A percentile compares a stretch with the other conserved stretches of the same genome.
These are phyloP conservation scores for Peronospora belbahrii DNA, from an alignment of 352 stramenopile genomes.

Conservation along the genomic window DNA sequence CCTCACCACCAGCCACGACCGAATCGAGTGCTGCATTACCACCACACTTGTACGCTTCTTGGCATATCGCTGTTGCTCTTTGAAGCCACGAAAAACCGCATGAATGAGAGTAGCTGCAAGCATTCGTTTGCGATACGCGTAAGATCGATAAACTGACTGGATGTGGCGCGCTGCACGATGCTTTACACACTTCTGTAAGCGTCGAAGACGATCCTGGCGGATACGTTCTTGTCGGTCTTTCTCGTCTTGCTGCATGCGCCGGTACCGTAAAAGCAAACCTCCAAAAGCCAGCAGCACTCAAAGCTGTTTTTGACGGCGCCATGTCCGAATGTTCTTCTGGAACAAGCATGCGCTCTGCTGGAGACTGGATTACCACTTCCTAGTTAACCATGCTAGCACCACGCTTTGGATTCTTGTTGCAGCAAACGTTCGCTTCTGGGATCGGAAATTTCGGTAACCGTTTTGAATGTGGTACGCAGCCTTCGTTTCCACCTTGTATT, in stretches of 20 bases:
- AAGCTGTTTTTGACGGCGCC: slow-evolving; percentile 33
- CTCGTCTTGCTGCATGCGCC: slow-evolving; percentile 24
- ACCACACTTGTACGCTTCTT: slow-evolving; percentile 4
- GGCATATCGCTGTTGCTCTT: slow-evolving; percentile 12
- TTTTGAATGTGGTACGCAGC: slow-evolving; percentile 15
- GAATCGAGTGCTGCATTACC: slow-evolving; percentile 14
- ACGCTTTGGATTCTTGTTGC: slow-evolving; percentile 30
- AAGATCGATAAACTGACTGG: slow-evolving; percentile 21
- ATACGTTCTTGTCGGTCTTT: slow-evolving; percentile 22
- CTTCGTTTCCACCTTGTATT: slow-evolving; percentile 17
- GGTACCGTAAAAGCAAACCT: slow-evolving; percentile 24
- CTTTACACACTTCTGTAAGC: slow-evolving; percentile 24
- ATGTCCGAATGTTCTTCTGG: slow-evolving; percentile 34
- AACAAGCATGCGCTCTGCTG: slow-evolving; percentile 16
- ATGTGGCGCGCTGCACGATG: slow-evolving; percentile 28
- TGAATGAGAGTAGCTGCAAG: slow-evolving; percentile 25
- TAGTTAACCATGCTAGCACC: slow-evolving; percentile 13
- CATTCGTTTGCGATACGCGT: slow-evolving; percentile 19
- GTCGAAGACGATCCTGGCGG: slow-evolving; percentile 12
- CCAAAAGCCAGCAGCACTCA: slow-evolving; percentile 26
- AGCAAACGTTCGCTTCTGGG: slow-evolving; percentile 17
- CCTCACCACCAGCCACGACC: slow-evolving; percentile 9
- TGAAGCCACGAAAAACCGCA: slow-evolving; percentile 20
- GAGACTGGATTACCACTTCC: slow-evolving; percentile 11
- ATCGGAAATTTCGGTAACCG: slow-evolving; percentile 11